Evolutionary conservation across 306 rosid species (phyloP).

Genomic region (Carpinus viminea): DNA sequence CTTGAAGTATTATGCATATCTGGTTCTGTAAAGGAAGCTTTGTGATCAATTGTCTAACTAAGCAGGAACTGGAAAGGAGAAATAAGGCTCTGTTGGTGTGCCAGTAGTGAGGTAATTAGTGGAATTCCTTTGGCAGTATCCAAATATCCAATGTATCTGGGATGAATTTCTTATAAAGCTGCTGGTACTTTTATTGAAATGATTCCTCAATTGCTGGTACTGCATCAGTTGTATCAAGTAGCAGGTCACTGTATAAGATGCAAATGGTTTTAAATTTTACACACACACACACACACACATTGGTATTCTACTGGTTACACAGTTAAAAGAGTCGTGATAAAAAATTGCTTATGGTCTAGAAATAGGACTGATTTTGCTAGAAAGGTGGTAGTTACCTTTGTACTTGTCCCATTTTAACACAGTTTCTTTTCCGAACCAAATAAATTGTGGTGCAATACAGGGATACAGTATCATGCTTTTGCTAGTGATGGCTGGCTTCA

Average conservation of each 20-base stretch:
- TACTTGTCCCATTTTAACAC: background rate
- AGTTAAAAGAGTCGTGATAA: background rate
- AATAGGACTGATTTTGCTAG: background rate
- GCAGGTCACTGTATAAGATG: background rate
- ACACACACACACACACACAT: no score
- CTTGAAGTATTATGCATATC: conserved; percentile 18
- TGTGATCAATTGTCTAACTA: conserved; percentile 13
- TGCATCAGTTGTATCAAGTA: background rate
- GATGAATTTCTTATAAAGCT: background rate
- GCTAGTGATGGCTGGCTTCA: background rate
- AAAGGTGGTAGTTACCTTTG: background rate
- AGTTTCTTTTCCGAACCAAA: background rate
- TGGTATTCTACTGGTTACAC: background rate
- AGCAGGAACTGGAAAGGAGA: background rate
- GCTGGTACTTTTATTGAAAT: background rate
- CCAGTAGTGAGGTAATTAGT: conserved; percentile 13
- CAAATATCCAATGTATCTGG: background rate
- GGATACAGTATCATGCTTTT: background rate
- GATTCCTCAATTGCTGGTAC: background rate
- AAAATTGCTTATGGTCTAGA: background rate
- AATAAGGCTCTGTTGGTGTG: conserved; percentile 20
- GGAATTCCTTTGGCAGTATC: background rate
- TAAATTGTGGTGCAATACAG: background rate
- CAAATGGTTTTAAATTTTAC: background rate
- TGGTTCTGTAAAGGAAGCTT: background rate